Conservation (phyloP, 805 yeast species). For the Schwanniomyces sp. region DNA sequence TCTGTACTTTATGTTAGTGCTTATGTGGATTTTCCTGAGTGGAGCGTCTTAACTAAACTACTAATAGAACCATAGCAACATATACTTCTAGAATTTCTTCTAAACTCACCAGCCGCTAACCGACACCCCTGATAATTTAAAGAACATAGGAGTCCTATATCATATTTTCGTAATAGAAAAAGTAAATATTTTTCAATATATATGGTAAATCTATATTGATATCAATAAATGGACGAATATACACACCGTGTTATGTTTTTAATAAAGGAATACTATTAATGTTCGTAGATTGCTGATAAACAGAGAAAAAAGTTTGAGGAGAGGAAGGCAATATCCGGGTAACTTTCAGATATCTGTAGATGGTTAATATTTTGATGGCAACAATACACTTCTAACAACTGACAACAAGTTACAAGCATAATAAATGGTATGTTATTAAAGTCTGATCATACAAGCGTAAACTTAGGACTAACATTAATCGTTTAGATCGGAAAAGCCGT, state of each 20-base stretch:
- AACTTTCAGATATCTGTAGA: background rate
- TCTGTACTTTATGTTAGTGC: background rate
- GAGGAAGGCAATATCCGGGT: background rate
- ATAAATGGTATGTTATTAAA: background rate
- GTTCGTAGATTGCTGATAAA: background rate
- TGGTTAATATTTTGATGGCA: background rate
- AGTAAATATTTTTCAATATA: background rate
- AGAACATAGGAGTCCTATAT: too few relatives aligned
- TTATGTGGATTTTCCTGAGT: background rate
- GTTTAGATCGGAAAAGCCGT: conserved; percentile 49
- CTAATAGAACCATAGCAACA: background rate
- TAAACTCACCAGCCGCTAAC: background rate
- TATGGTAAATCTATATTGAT: background rate
- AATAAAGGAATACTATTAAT: background rate
- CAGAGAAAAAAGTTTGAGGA: background rate
- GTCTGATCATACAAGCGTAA: background rate
- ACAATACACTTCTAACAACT: background rate
- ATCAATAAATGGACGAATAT: background rate
- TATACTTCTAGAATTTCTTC: background rate
- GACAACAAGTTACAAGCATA: background rate
- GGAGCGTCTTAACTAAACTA: background rate
- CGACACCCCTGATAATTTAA: background rate
- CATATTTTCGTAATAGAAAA: background rate
- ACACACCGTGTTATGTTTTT: background rate
- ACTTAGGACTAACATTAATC: background rate